Percentiles rank a stretch among this genome's conserved stretches.
These are phyloP conservation scores for Aspergillus aculeatus DNA, from an alignment of 2,329 filamentous ascomycete species.

Conservation along the genomic window DNA sequence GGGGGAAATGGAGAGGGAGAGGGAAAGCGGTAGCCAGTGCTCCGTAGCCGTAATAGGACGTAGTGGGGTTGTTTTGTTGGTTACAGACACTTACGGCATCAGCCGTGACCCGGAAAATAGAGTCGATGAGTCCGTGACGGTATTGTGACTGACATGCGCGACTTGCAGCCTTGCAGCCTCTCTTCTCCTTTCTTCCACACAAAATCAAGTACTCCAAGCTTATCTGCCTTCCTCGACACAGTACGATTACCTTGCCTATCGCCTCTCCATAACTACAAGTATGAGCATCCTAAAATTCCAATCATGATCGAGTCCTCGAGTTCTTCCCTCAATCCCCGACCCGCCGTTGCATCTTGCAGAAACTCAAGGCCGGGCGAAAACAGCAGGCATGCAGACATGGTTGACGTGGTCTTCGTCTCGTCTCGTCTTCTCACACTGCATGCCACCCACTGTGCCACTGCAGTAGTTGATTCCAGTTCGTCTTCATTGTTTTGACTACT, in stretches of 20 bases:
- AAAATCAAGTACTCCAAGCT: neutral
- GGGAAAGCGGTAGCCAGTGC: neutral
- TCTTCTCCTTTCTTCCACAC: neutral
- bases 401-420: slow-evolving; percentile 5
- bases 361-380: neutral
- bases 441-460: neutral
- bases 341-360: too few relatives aligned
- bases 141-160: neutral
- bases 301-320: too few relatives aligned
- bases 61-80: too few relatives aligned
- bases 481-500: too few relatives aligned
- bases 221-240: neutral
- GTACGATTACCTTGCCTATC: slow-evolving; percentile 1
- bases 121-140: neutral
- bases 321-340: too few relatives aligned
- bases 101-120: neutral
- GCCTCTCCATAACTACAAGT: too few relatives aligned
- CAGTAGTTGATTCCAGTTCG: neutral
- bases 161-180: neutral
- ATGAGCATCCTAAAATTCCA: too few relatives aligned
- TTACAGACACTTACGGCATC: too few relatives aligned
- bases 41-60: too few relatives aligned
- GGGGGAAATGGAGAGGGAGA: slow-evolving; percentile 5
- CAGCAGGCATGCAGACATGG: neutral
- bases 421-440: neutral